Evolutionary conservation across 192 early-diverging fungal genomes (phyloP), one percentile per base, ranked within the genome.

Genomic region (Coemansia pectinata): DNA sequence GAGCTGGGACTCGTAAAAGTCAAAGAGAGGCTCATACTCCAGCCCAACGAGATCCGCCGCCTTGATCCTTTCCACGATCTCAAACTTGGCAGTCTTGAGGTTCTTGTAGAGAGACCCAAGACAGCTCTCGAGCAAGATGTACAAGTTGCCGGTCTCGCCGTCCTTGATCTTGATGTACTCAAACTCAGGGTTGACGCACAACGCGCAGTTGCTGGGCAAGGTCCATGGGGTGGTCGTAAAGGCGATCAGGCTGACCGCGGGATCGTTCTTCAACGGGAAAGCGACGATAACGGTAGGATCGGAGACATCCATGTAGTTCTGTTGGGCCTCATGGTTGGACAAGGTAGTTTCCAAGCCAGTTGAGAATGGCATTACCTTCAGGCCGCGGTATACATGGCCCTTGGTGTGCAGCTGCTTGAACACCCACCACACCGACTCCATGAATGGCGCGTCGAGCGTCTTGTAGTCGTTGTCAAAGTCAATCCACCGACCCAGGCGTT

Each of bases 181-280:
- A 83, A 93, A 95, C 7, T 90, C 88, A 27, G 96, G 94, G 84
- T 99, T 86, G 53, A 98, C 93, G 75, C 91, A 94, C 3, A 99
- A 89, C 45, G 92, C 97, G 76, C 97, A 83, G 85, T 98, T 98
- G 81, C 90, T 92, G 38, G 96, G 96, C 67, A 99, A 80, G 4
- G 97, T 99, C 97, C 97, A 99, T 58, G 97, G 97, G 14, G 97
- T 99, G 55, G 97, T 98, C 29, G 97, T 99, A 96, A 96, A 99
- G 2, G 97, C 96, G 48, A 99, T 86, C 70, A 99, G 82, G 25
- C 86, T 72, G 23, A 91, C 90, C 5, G 84, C 72, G 17, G 95
- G 93, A 57, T 98, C 96, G 42, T 72, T 77, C 65, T 90, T 79
- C 52, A 99, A 87, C 62, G 97, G 96, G 87, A 99, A 99, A 4